These are phyloP conservation scores for Globisporangium lucens DNA, from an alignment of 352 stramenopile species.

Conservation along the genomic window DNA sequence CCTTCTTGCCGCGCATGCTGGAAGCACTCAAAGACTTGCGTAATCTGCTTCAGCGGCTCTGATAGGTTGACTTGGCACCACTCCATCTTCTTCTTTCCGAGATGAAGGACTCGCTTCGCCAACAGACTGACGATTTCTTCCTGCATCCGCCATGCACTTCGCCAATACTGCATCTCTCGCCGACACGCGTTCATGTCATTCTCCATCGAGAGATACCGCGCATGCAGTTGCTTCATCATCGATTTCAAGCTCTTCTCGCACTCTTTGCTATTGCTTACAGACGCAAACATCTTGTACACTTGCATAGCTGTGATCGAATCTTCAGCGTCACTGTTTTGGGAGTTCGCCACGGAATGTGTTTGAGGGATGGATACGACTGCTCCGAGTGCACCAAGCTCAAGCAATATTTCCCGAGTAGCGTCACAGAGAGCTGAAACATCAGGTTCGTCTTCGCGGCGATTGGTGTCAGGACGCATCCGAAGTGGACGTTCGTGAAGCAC, in stretches of 20 bases:
- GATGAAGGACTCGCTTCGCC: constrained; percentile 16
- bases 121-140: constrained; percentile 23
- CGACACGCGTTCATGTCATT: constrained; percentile 21
- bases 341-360: background rate
- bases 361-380: constrained; percentile 24
- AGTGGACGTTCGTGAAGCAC: background rate
- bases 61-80: constrained; percentile 30
- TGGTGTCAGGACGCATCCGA: constrained; percentile 3
- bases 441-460: background rate
- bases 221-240: constrained; percentile 41
- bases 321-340: constrained; percentile 3
- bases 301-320: constrained; percentile 21
- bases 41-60: constrained; percentile 23
- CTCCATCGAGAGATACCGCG: constrained; percentile 22
- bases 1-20: constrained; percentile 31
- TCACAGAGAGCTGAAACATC: constrained; percentile 16
- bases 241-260: constrained; percentile 31
- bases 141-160: constrained; percentile 32
- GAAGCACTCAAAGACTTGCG: constrained; percentile 29
- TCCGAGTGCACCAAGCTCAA: constrained; percentile 38
- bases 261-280: constrained; percentile 23
- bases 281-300: constrained; percentile 26
- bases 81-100: constrained; percentile 37
- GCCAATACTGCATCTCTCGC: constrained; percentile 34
- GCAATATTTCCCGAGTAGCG: constrained; percentile 23